Conservation (phyloP, 176 grass and related monocot genomes). For the Bothriochloa decipiens region DNA sequence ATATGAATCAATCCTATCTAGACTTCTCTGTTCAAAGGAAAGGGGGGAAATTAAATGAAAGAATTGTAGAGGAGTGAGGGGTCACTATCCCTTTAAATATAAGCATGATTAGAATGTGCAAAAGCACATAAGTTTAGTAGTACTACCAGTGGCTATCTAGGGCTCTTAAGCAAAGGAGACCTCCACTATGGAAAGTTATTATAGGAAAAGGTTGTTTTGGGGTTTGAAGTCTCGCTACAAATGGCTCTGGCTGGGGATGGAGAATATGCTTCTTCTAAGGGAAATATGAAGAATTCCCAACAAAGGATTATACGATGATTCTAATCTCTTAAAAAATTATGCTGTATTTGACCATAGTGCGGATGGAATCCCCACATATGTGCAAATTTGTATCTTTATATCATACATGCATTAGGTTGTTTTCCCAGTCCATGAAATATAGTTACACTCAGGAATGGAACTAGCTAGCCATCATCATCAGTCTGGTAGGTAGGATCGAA, state of each 20-base stretch:
- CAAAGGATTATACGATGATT: constrained; percentile 27
- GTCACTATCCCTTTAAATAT: constrained; percentile 26
- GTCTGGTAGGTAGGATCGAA: neutral
- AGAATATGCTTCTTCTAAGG: constrained; percentile 35
- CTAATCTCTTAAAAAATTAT: neutral
- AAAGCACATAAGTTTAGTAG: constrained; percentile 1
- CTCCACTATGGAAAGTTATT: constrained; percentile 49
- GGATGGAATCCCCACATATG: neutral
- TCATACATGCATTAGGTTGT: constrained; percentile 12
- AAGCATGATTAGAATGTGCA: constrained; percentile 51
- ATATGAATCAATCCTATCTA: constrained; percentile 1
- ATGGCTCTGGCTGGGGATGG: constrained; percentile 18
- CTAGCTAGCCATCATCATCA: neutral
- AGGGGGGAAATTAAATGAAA: too few relatives aligned
- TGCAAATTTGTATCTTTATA: neutral
- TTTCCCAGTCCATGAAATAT: constrained; percentile 53
- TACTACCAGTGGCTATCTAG: constrained; percentile 6
- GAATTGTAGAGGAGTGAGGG: neutral
- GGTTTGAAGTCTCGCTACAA: constrained; percentile 9
- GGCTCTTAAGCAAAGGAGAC: constrained; percentile 38
- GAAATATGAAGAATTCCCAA: constrained; percentile 23
- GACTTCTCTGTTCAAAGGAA: neutral
- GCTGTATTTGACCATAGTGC: neutral
- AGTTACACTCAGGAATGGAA: constrained; percentile 22
- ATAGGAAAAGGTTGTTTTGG: neutral